Evolutionary conservation across 306 rosid species (phyloP), one percentile per base, ranked within the genome.

Genomic region (Quercus mongolica): DNA sequence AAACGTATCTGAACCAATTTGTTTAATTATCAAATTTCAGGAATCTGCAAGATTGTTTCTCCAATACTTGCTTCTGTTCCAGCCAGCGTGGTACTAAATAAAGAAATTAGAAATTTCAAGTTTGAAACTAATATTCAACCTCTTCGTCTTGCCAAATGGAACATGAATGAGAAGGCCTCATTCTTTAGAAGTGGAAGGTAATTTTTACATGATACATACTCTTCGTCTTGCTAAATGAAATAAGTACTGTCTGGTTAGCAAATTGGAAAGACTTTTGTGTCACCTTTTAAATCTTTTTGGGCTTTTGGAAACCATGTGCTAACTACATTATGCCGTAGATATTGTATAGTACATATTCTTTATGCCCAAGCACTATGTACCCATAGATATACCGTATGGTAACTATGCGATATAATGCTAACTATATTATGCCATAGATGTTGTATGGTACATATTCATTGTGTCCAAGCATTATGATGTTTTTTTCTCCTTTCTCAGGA

Each of bases 111-210:
- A 20, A 69, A 76, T 59, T 86, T 86, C 70, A 86, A 68, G 84
- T 86, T 86, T 80, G 81, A 82, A 73, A 82, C 86, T 14, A 58
- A n/a, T 28, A 75, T 82, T 11, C 86, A 86, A 64, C 86, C 86
- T 74, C 86, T 86, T 79, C 20, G 80, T 54, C 79, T 79, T 41
- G 74, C 82, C 21, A 54, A 73, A 38, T 55, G 82, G 86, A 79
- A 78, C 25, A 77, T 76, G 69, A 74, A 76, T 33, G 67, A 76
- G 2, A 49, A 51, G 9, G 35, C 63, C 54, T 41, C 26, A 13
- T 86, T 79, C 74, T 38, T 52, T 2, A 33, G 52, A 74, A 83
- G 80, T 14, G 80, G 84, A 57, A 86, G 89, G 89, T 82, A 69
- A 28, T 13, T 63, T 28, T 30, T 30, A 28, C 20, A 63, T 63